Percentiles rank a stretch among this genome's conserved stretches.
Conservation (phyloP, 1,139 yeast species). For the Yamadazyma oceani region DNA sequence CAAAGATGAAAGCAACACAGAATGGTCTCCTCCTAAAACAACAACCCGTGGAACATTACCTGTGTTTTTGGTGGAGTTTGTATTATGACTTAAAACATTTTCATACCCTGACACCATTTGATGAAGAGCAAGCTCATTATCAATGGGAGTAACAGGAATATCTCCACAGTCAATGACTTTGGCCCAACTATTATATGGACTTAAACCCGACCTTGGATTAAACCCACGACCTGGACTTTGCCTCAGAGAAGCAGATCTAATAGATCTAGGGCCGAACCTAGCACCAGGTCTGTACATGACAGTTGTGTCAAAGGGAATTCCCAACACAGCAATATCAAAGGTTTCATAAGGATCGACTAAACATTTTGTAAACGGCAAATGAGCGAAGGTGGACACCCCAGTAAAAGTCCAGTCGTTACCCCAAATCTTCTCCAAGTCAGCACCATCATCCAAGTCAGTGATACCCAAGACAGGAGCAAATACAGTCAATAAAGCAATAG, state of each 20-base stretch:
- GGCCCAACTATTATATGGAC: conserved; percentile 24
- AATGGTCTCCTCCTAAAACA: conserved; percentile 19
- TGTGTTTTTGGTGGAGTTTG: conserved; percentile 15
- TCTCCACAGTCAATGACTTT: conserved; percentile 20
- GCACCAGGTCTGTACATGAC: conserved; percentile 72
- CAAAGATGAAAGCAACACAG: conserved; percentile 17
- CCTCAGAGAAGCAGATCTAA: conserved; percentile 67
- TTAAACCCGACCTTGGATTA: conserved; percentile 59
- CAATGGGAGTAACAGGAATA: conserved; percentile 19
- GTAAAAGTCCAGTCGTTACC: conserved; percentile 16
- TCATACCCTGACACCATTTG: conserved; percentile 17
- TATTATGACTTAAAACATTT: conserved; percentile 8
- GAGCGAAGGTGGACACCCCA: conserved; percentile 40
- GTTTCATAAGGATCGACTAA: conserved; percentile 20
- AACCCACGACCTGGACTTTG: conserved; percentile 63
- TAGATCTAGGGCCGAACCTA: conserved; percentile 72
- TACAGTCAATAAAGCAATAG: background rate
- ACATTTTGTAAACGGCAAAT: conserved; percentile 30
- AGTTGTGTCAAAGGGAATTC: conserved; percentile 76
- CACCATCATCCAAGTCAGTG: background rate
- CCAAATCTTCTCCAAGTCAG: conserved; percentile 5
- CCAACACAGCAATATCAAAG: conserved; percentile 65
- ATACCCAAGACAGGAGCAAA: background rate
- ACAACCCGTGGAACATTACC: conserved; percentile 17
- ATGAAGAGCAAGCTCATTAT: conserved; percentile 18